Base-by-base conservation (phyloP, 2,329 filamentous ascomycete genomes). In the Coccinonectria pachysandricola region DNA sequence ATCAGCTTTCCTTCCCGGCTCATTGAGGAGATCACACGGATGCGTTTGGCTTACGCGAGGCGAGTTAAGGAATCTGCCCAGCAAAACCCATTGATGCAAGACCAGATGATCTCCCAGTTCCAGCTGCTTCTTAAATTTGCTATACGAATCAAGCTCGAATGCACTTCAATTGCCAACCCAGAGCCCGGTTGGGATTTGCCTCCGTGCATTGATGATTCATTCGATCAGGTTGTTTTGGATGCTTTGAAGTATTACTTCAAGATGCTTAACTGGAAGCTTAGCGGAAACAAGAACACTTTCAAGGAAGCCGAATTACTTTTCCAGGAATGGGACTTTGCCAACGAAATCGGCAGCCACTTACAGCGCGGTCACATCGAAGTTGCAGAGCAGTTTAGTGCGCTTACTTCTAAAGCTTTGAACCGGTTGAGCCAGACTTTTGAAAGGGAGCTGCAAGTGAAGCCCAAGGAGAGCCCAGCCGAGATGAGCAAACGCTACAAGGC, bases 401-500 rank as follows among this genome's bases (percentile, higher is more conserved):
- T 98, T 36, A 96, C 91, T 2, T 87, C 84, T 48, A 96, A 95
- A 56, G 87, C 88, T 7, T 68, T 96, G 34, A 81, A 81, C 42
- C 79, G 91, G 25, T 66, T 98, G 27, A 93, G 84, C 48, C 71
- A 78, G 35, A 91, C 91, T 11, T 98, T 96, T 43, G 91, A 96
- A 53, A 79, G 78, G 43, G 91, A 98, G 53, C 65, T 96, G 26
- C 80, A 88, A 40, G 73, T 79, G 30, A 80, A 84, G 42, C 78
- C 83, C 2, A 85, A 86, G 42, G 87, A 96, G 56, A 80, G 79
- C 30, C 74, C 79, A 1, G 62, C 74, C 7, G 88, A 95, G 37
- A 93, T 95, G 80, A 92, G 91, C 54, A 95, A 93, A 60, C 75
- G 91, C 23, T 98, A 96, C 64, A 96, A 95, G 58, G 80, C 85